These are phyloP conservation scores for Adansonia rubrostipa DNA, from an alignment of 441 rosid genomes.

Conservation along the genomic window DNA sequence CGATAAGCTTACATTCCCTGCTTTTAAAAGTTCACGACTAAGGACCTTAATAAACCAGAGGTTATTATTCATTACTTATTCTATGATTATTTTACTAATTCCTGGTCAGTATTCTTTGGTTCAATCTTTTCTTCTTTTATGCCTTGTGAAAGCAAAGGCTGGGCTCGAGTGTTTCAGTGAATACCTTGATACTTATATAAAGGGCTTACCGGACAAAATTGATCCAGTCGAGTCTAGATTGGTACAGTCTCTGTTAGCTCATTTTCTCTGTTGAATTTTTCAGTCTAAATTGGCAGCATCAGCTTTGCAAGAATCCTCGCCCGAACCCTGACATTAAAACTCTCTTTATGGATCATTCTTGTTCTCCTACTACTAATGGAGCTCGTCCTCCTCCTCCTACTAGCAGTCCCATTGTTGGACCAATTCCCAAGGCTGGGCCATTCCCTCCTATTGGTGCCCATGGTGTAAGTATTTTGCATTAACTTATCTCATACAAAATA, in stretches of 20 bases:
- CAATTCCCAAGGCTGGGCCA: slow-evolving; percentile 60
- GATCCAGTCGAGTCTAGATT: neutral
- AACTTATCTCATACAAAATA: neutral
- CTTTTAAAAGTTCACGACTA: slow-evolving; percentile 73
- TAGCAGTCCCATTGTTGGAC: slow-evolving; percentile 53
- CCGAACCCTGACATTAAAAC: slow-evolving; percentile 76
- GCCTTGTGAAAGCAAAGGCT: neutral
- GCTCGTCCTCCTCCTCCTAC: slow-evolving; percentile 55
- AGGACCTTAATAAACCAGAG: slow-evolving; percentile 91
- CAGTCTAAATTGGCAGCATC: slow-evolving; percentile 83
- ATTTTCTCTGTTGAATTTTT: slow-evolving; percentile 23
- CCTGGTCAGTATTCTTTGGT: neutral
- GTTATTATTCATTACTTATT: slow-evolving; percentile 40
- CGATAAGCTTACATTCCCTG: slow-evolving; percentile 77
- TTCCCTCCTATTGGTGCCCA: slow-evolving; percentile 65
- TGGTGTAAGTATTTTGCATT: slow-evolving; percentile 47
- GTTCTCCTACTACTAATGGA: slow-evolving; percentile 57
- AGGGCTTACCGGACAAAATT: neutral
- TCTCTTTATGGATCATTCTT: slow-evolving; percentile 63
- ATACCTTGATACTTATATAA: neutral
- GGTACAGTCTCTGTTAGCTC: slow-evolving; percentile 7
- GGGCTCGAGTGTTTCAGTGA: neutral
- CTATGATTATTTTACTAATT: slow-evolving; percentile 3
- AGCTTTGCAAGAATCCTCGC: slow-evolving; percentile 74
- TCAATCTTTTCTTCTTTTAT: slow-evolving; percentile 10